Evolutionary conservation across 2,329 filamentous ascomycete species (phyloP).

Genomic region (Biscogniauxia mediterranea): DNA sequence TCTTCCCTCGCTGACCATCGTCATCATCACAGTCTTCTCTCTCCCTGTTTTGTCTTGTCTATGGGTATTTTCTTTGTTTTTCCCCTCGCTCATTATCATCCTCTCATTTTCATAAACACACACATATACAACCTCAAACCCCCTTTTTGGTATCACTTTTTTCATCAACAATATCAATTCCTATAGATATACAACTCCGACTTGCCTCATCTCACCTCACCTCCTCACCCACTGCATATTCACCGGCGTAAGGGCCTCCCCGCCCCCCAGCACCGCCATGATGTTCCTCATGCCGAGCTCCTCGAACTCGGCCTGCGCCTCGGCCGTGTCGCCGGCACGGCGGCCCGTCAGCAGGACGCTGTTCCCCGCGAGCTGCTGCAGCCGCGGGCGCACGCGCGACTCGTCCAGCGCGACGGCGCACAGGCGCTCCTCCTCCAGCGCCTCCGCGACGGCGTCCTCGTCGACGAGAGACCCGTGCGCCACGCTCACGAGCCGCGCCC

Average conservation of each 20-base stretch:
- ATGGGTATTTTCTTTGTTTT: too few species aligned
- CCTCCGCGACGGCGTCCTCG: slow-evolving; percentile 59
- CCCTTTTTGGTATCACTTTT: too few species aligned
- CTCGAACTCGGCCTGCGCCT: slow-evolving; percentile 66
- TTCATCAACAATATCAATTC: too few species aligned
- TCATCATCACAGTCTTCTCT: too few species aligned
- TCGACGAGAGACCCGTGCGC: slow-evolving; percentile 64
- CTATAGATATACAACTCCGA: too few species aligned
- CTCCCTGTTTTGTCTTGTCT: too few species aligned
- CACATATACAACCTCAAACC: too few species aligned
- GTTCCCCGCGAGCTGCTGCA: slow-evolving; percentile 40
- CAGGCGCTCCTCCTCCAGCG: slow-evolving; percentile 52
- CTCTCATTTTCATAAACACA: too few species aligned
- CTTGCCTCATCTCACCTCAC: neutral
- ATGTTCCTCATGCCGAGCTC: slow-evolving; percentile 66
- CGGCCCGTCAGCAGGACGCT: slow-evolving; percentile 63
- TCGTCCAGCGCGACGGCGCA: slow-evolving; percentile 60
- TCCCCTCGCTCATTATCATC: too few species aligned
- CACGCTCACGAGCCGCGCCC: slow-evolving; percentile 63
- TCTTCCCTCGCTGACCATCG: too few species aligned
- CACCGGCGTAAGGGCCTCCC: slow-evolving; percentile 57
- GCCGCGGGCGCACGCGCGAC: slow-evolving; percentile 49
- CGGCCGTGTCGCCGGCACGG: slow-evolving; percentile 65
- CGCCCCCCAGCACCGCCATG: slow-evolving; percentile 53
- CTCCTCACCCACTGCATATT: slow-evolving; percentile 49